A percentile compares a stretch with the other conserved stretches of the same genome.
phyloP scores from a whole-genome alignment of 1,284 basidiomycete genomes.

The Megacollybia platyphylla region DNA sequence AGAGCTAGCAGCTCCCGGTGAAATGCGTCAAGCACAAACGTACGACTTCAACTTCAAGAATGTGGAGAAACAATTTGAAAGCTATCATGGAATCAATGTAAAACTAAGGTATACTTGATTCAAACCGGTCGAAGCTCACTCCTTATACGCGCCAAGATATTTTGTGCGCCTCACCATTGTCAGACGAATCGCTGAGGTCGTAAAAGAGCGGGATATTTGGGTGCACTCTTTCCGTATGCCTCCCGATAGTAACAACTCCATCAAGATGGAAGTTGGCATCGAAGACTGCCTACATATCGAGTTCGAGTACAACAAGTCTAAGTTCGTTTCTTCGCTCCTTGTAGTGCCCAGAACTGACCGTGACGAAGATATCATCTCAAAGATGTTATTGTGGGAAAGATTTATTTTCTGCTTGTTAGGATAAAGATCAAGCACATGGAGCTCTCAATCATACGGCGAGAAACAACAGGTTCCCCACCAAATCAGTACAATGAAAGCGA shows the following conservation, averaged over 20 bases:
- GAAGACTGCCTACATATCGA: constrained; percentile 99
- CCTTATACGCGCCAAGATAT: constrained; percentile 44
- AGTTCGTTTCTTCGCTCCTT: constrained; percentile 36
- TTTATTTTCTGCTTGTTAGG: constrained; percentile 95
- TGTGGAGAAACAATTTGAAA: constrained; percentile 98
- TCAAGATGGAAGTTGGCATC: constrained; percentile 99
- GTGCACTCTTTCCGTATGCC: constrained; percentile 98
- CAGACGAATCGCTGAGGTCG: constrained; percentile 83
- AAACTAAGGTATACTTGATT: constrained; percentile 66
- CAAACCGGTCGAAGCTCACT: not conserved
- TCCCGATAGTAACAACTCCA: constrained; percentile 92
- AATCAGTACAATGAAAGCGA: constrained; percentile 99
- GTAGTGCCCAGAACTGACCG: not conserved
- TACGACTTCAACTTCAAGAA: constrained; percentile 98
- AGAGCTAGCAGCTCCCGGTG: constrained; percentile 88
- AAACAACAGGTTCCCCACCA: constrained; percentile 91
- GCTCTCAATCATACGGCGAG: constrained; percentile 91
- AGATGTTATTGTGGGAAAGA: constrained; percentile 98
- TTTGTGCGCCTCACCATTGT: constrained; percentile 89
- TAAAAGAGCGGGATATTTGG: constrained; percentile 92
- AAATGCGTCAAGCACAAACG: constrained; percentile 89
- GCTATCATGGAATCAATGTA: constrained; percentile 96
- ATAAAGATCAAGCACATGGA: constrained; percentile 99
- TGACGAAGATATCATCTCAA: constrained; percentile 84
- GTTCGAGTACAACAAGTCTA: constrained; percentile 99